These are phyloP conservation scores for Hsuehochloa calcarea DNA, from an alignment of 176 grass and related monocot species.

Conservation along the genomic window DNA sequence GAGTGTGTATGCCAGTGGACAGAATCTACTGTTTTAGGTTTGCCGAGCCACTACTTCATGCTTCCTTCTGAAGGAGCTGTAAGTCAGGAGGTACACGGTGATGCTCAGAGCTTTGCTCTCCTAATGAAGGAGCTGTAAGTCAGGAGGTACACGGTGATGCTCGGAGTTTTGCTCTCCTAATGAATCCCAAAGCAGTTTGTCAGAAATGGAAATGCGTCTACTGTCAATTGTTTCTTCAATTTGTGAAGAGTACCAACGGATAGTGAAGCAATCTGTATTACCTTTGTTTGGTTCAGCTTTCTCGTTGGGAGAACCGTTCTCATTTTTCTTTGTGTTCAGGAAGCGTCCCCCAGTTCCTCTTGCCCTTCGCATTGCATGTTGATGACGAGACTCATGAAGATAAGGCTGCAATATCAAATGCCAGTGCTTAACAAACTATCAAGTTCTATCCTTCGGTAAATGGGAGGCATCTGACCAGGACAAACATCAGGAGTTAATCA, in stretches of 20 bases:
- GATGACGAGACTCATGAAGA: constrained; percentile 81
- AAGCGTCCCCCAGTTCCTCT: constrained; percentile 79
- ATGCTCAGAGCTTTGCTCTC: constrained; percentile 28
- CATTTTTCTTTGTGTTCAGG: constrained; percentile 74
- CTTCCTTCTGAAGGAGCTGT: constrained; percentile 32
- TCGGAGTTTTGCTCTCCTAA: constrained; percentile 32
- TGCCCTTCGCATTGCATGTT: constrained; percentile 74
- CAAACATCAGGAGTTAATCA: neutral
- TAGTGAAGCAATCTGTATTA: neutral
- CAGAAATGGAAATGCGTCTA: constrained; percentile 13
- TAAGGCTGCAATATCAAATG: constrained; percentile 56
- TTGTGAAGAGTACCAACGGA: neutral
- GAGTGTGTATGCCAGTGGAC: constrained; percentile 28
- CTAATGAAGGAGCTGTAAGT: constrained; percentile 45
- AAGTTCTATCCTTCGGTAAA: neutral
- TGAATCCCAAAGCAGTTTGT: neutral
- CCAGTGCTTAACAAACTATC: constrained; percentile 3
- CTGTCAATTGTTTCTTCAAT: constrained; percentile 9
- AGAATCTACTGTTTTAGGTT: constrained; percentile 47
- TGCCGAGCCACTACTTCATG: constrained; percentile 22
- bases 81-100: constrained; percentile 34
- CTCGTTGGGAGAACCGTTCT: constrained; percentile 22
- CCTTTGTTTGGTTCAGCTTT: constrained; percentile 38
- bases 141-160: constrained; percentile 21
- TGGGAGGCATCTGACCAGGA: neutral